Evolutionary conservation across 176 grass and related monocot species (phyloP), one percentile per base, ranked within the genome.

Genomic region (Metroxylon sagu): DNA sequence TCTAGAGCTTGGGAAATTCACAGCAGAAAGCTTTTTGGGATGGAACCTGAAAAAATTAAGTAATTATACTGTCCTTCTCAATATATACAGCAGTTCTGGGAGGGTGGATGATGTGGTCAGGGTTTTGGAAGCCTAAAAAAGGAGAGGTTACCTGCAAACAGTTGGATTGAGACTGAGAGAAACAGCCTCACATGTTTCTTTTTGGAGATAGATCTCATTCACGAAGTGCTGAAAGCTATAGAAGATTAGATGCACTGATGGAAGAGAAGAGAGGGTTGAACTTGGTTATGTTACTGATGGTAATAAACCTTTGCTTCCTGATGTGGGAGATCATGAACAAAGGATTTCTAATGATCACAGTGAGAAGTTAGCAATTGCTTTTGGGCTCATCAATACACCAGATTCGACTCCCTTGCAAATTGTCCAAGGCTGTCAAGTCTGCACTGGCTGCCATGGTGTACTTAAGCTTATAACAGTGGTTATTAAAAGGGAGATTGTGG

Each of bases 101-200:
- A 88, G 63, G 56, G 55, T 28, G 48, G 60, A 85, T 49, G 84
- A 85, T 10, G 76, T 67, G 52, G 68, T 70, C 31, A 80, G 23
- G 59, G 75, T 97, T 0, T 26, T 83, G 16, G 54, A 88, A 54
- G 79, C 72, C 53, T 61, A 88, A 72, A 83, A 76, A 56, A 71
- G 69, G 43, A 84, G 63, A 29, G 87, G 78, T 54, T 74, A 57
- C 53, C 54, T 67, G 73, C 83, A 71, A 88, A 74, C 79, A 97
- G 78, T 78, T 97, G 87, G 93, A 77, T 91, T 29, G 89, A 78
- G 55, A 76, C 91, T 1, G 88, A 85, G 77, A 97, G 85, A 23
- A 23, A 83, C 73, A 72, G 59, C 39, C 69, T 30, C 74, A 91
- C 55, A 68, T 4, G 50, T 88, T 96, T 87, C 73, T 77, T 72